Percentiles rank a stretch among this genome's conserved stretches.
Conservation (phyloP, 2,329 filamentous ascomycete genomes). For the Aschersonia sp. region DNA sequence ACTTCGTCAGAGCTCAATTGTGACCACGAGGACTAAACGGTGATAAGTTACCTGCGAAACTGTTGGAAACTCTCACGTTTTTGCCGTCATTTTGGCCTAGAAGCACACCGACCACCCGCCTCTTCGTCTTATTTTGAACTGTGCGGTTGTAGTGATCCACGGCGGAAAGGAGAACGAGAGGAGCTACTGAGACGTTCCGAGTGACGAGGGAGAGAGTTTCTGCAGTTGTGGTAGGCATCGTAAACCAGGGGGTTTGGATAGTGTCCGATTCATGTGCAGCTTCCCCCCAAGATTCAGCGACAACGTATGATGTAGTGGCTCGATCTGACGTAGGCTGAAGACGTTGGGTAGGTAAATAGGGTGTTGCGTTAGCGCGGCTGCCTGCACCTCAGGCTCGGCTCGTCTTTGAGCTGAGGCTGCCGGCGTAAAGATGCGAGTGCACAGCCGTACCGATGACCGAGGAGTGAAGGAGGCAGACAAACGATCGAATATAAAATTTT, state of each 20-base stretch:
- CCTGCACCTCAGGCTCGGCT: neutral
- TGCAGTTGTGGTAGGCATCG: slow-evolving; percentile 91
- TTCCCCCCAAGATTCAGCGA: neutral
- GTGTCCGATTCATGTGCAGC: no score
- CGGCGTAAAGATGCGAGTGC: no score
- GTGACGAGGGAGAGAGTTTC: slow-evolving; percentile 92
- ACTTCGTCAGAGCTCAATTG: slow-evolving; percentile 5
- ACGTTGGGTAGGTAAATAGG: neutral
- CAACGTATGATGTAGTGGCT: neutral
- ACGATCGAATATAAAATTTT: no score
- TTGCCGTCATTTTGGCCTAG: slow-evolving; percentile 93
- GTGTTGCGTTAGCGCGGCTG: neutral
- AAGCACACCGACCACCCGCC: slow-evolving; percentile 86
- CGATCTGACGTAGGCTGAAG: neutral
- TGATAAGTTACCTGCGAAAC: slow-evolving; percentile 66
- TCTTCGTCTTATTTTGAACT: slow-evolving; percentile 69
- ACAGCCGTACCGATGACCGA: no score
- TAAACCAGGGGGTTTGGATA: slow-evolving; percentile 13
- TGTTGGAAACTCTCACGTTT: slow-evolving; percentile 95
- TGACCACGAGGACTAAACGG: neutral
- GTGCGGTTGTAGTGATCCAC: slow-evolving; percentile 98
- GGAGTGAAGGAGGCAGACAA: no score
- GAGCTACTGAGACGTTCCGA: slow-evolving; percentile 90
- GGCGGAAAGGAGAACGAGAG: slow-evolving; percentile 90
- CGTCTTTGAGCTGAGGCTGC: no score